These are phyloP conservation scores for Aphanomyces stellatus DNA, from an alignment of 352 stramenopile genomes.

Conservation along the genomic window DNA sequence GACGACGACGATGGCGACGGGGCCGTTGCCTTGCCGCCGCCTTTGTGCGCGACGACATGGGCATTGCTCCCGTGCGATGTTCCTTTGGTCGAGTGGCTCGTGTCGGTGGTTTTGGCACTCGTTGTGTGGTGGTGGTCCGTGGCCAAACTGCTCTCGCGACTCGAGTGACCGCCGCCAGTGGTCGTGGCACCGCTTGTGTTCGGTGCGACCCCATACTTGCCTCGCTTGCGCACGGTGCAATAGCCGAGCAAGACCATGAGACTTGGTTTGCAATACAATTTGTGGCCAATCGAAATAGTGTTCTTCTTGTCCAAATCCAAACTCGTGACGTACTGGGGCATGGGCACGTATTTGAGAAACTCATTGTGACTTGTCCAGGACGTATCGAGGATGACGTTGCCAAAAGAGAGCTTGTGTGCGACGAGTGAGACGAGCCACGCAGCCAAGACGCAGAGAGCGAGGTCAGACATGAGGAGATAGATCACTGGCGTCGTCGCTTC, in stretches of 20 bases:
- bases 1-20: no score
- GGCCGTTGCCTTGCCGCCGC: no score
- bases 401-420: not conserved
- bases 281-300: constrained; percentile 5
- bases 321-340: constrained; percentile 12
- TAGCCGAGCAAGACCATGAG: not conserved
- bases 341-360: not conserved
- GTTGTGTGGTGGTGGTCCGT: no score
- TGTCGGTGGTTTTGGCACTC: no score
- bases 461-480: not conserved
- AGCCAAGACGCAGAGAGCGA: not conserved
- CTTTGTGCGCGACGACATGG: no score
- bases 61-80: no score
- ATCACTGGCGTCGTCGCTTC: not conserved
- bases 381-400: not conserved
- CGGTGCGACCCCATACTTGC: no score
- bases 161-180: no score
- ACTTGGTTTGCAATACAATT: constrained; percentile 10
- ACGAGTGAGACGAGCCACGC: not conserved
- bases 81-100: no score
- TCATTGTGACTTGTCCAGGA: constrained; percentile 5
- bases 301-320: constrained; percentile 12
- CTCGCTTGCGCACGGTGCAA: not conserved
- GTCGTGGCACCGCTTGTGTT: no score
- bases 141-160: no score